These are phyloP conservation scores for Lentinula edodes DNA, from an alignment of 768 basidiomycete species.

Conservation along the genomic window DNA sequence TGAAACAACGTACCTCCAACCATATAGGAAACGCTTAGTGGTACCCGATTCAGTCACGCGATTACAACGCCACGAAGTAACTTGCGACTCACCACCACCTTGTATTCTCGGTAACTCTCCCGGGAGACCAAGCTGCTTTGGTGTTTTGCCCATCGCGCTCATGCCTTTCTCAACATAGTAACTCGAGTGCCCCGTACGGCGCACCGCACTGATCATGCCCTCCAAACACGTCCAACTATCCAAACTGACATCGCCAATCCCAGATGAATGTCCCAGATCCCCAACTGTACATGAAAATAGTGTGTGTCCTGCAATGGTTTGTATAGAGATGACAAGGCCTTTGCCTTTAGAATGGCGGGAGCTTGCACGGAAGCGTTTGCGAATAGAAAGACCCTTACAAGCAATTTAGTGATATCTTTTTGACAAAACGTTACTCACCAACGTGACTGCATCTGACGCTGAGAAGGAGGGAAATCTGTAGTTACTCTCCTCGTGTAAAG, in stretches of 20 bases:
- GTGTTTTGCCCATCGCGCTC: conserved; percentile 75
- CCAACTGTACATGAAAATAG: conserved; percentile 83
- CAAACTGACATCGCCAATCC: conserved; percentile 70
- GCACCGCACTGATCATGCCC: conserved; percentile 75
- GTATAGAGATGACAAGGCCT: conserved; percentile 76
- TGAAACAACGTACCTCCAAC: conserved; percentile 52
- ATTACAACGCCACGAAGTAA: not conserved
- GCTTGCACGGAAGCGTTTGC: conserved; percentile 77
- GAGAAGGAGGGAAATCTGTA: conserved; percentile 73
- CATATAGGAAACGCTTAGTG: conserved; percentile 74
- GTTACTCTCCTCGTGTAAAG: conserved; percentile 61
- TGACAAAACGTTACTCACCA: conserved; percentile 31
- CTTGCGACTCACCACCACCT: conserved; percentile 63
- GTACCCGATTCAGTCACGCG: not conserved
- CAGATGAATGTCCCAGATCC: conserved; percentile 61
- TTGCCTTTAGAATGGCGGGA: conserved; percentile 70
- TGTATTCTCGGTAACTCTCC: conserved; percentile 52
- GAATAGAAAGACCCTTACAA: conserved; percentile 57
- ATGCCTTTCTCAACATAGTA: conserved; percentile 86
- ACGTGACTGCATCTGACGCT: conserved; percentile 73
- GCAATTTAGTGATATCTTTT: not conserved
- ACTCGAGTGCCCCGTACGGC: conserved; percentile 77
- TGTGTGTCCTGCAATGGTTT: conserved; percentile 72
- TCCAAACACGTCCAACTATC: conserved; percentile 79
- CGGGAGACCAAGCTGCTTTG: conserved; percentile 66